phyloP scores from a whole-genome alignment of 2,329 filamentous ascomycete species.

The Calycina herbarum region DNA sequence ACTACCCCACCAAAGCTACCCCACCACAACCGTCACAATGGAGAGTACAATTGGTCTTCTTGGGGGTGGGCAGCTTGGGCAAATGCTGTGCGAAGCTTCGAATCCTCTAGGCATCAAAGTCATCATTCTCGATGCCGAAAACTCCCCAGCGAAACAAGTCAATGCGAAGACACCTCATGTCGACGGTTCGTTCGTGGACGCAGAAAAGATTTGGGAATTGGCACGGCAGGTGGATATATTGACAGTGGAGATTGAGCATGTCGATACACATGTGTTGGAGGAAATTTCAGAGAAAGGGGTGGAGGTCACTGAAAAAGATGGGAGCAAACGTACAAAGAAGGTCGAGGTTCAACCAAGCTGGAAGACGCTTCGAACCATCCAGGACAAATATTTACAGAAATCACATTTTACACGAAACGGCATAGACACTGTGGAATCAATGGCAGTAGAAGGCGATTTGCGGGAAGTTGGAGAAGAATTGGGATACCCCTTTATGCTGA shows the following conservation, averaged over 20 bases:
- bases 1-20: slow-evolving; percentile 25
- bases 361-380: slow-evolving; percentile 83
- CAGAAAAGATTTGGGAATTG: slow-evolving; percentile 75
- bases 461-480: slow-evolving; percentile 61
- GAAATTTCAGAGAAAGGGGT: slow-evolving; percentile 70
- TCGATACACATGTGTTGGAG: slow-evolving; percentile 85
- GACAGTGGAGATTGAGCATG: slow-evolving; percentile 94
- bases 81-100: slow-evolving; percentile 92
- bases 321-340: slow-evolving; percentile 43
- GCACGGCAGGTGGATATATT: slow-evolving; percentile 75
- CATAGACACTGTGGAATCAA: slow-evolving; percentile 70
- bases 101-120: slow-evolving; percentile 73
- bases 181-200: slow-evolving; percentile 84
- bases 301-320: slow-evolving; percentile 47
- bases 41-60: slow-evolving; percentile 46
- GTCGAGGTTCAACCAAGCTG: slow-evolving; percentile 77
- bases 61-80: slow-evolving; percentile 75
- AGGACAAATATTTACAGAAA: slow-evolving; percentile 93
- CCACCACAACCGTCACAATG: slow-evolving; percentile 23
- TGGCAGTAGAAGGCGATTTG: slow-evolving; percentile 56
- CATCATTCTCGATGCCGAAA: slow-evolving; percentile 73
- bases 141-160: slow-evolving; percentile 82
- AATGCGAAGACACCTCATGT: slow-evolving; percentile 74
- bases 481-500: slow-evolving; percentile 89
- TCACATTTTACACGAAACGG: slow-evolving; percentile 67